Conservation (phyloP, 306 rosid genomes). For the Purshia tridentata region DNA sequence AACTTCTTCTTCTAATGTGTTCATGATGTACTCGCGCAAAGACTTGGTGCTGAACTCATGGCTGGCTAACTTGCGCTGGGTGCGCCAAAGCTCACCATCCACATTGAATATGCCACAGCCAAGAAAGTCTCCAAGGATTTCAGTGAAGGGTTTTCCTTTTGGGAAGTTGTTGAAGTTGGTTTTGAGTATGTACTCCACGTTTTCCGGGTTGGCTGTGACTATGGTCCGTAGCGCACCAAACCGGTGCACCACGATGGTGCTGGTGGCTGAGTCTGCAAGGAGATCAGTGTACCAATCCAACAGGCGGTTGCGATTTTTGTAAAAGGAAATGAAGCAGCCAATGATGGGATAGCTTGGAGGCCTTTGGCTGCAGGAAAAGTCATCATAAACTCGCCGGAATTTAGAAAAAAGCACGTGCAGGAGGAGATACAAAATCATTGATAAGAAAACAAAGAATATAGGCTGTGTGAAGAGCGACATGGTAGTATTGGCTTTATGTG, state of each 20-base stretch:
- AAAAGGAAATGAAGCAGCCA: conserved; percentile 73
- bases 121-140: conserved; percentile 75
- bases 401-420: conserved; percentile 16
- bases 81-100: conserved; percentile 70
- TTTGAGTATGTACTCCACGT: conserved; percentile 78
- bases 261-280: conserved; percentile 51
- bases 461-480: conserved; percentile 31
- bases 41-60: conserved; percentile 71
- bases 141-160: conserved; percentile 81
- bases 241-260: conserved; percentile 59
- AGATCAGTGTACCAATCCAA: conserved; percentile 79
- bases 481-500: conserved; percentile 21
- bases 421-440: conserved; percentile 30
- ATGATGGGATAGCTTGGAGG: conserved; percentile 66
- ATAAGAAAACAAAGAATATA: conserved; percentile 31
- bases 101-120: conserved; percentile 83
- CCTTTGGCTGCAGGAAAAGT: conserved; percentile 20
- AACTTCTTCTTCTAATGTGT: conserved; percentile 53
- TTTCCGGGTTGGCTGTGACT: conserved; percentile 67
- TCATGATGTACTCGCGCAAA: conserved; percentile 39
- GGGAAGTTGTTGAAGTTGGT: conserved; percentile 85
- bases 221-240: conserved; percentile 64
- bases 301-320: conserved; percentile 54
- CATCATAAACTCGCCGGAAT: conserved; percentile 29
- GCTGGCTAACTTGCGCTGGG: conserved; percentile 62